Evolutionary conservation across 2,329 filamentous ascomycete species (phyloP).

Genomic region (Ophiostoma ips): DNA sequence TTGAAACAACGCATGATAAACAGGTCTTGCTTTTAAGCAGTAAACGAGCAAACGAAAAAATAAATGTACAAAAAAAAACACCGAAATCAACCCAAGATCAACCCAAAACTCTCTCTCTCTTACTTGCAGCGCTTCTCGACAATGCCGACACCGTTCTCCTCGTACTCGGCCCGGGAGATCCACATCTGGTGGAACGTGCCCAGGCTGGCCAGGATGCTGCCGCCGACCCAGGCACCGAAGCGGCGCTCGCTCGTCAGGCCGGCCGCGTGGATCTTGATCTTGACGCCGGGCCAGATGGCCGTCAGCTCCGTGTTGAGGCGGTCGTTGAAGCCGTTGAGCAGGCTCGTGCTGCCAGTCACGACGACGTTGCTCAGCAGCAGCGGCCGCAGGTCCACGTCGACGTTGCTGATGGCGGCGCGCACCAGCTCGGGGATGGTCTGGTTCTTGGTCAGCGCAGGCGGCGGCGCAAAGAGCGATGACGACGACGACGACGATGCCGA

Average conservation of each 20-base stretch:
- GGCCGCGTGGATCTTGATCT: conserved; percentile 78
- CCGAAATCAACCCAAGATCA: background rate
- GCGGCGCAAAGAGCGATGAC: background rate
- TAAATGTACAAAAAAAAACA: background rate
- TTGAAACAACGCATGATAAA: no score
- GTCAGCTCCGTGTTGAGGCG: conserved; percentile 75
- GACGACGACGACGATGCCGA: conserved; percentile 2
- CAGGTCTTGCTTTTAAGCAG: no score
- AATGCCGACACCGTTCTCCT: conserved; percentile 80
- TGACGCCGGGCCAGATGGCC: conserved; percentile 66
- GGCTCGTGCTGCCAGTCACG: conserved; percentile 73
- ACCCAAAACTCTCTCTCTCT: no score
- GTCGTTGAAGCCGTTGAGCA: conserved; percentile 87
- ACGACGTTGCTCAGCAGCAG: conserved; percentile 80
- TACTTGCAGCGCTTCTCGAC: conserved; percentile 95
- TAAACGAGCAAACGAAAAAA: no score
- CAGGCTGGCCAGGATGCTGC: conserved; percentile 85
- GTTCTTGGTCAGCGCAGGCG: conserved; percentile 38
- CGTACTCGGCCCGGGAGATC: conserved; percentile 95
- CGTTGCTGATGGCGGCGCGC: conserved; percentile 58
- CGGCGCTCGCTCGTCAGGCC: conserved; percentile 73
- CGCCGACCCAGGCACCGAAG: conserved; percentile 91
- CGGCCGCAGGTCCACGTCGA: conserved; percentile 80
- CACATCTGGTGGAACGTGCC: conserved; percentile 99
- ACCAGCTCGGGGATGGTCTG: conserved; percentile 79